phyloP scores from a whole-genome alignment of 2,329 filamentous ascomycete species.

The Sordariomycetes sp. region DNA sequence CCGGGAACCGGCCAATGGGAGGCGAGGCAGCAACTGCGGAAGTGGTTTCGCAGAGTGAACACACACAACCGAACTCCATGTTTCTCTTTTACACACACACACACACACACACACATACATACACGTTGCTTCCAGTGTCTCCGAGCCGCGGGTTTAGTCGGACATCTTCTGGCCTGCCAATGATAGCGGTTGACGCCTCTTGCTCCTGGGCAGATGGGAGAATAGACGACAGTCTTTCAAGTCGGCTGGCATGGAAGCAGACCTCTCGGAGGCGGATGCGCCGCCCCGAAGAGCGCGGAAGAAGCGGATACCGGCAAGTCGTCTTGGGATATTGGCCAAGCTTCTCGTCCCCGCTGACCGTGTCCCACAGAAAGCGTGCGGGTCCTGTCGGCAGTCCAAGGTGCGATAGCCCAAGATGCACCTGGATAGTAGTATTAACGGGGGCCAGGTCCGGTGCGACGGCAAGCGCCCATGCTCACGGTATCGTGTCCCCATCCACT shows the following conservation, averaged over 20 bases:
- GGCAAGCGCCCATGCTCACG: slow-evolving; percentile 14
- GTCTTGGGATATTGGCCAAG: too few relatives aligned
- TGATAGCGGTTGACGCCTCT: too few relatives aligned
- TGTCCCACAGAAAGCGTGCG: slow-evolving; percentile 13
- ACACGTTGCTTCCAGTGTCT: too few relatives aligned
- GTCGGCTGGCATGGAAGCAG: not conserved
- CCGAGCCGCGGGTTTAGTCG: too few relatives aligned
- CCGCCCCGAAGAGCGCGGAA: not conserved
- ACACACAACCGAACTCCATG: too few relatives aligned
- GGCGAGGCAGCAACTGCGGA: too few relatives aligned
- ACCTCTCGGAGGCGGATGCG: not conserved
- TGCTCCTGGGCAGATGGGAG: not conserved
- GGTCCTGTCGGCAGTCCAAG: slow-evolving; percentile 15
- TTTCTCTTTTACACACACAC: too few relatives aligned
- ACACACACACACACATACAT: too few relatives aligned
- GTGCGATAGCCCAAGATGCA: slow-evolving; percentile 5
- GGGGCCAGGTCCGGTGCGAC: slow-evolving; percentile 13
- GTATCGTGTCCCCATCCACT: slow-evolving; percentile 4
- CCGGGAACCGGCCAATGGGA: too few relatives aligned
- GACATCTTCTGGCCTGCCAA: too few relatives aligned
- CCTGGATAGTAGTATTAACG: not conserved
- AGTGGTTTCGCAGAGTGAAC: too few relatives aligned
- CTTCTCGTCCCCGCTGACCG: not conserved
- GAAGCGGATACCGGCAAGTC: not conserved
- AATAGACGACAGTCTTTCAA: not conserved